Conservation (phyloP, 805 yeast species). For the Starmerella powellii region DNA sequence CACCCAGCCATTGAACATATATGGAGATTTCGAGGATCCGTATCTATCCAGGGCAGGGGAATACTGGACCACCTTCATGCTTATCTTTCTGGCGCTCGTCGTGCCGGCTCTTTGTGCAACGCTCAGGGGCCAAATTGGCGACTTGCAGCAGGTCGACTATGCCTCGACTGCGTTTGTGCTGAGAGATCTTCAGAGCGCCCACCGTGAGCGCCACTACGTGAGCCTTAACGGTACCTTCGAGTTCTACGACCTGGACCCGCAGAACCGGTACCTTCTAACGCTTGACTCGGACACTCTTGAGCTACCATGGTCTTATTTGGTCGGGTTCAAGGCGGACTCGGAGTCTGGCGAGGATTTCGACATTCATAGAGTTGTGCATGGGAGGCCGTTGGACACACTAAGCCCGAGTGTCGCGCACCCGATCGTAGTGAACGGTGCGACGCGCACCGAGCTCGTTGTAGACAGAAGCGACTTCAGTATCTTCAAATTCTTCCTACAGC, state of each 20-base stretch:
- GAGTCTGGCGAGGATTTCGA: constrained; percentile 23
- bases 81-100: not conserved
- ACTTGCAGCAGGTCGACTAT: constrained; percentile 2
- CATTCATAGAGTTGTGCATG: constrained; percentile 23
- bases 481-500: constrained; percentile 27
- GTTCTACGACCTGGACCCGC: constrained; percentile 10
- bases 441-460: constrained; percentile 17
- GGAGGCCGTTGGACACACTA: constrained; percentile 23
- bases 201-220: constrained; percentile 7
- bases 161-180: constrained; percentile 8
- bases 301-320: constrained; percentile 11
- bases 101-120: constrained; percentile 9
- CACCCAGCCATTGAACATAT: too few relatives aligned
- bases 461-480: constrained; percentile 25
- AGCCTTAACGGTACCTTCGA: constrained; percentile 16
- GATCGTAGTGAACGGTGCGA: constrained; percentile 21
- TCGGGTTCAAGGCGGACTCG: constrained; percentile 12
- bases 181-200: constrained; percentile 6
- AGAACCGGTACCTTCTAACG: constrained; percentile 12
- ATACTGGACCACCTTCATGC: not conserved
- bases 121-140: constrained; percentile 5
- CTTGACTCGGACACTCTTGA: constrained; percentile 17
- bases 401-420: constrained; percentile 29
- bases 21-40: too few relatives aligned
- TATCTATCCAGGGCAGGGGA: too few relatives aligned